These are phyloP conservation scores for Fusarium keratoplasticum DNA, from an alignment of 2,329 filamentous ascomycete genomes.

Conservation along the genomic window DNA sequence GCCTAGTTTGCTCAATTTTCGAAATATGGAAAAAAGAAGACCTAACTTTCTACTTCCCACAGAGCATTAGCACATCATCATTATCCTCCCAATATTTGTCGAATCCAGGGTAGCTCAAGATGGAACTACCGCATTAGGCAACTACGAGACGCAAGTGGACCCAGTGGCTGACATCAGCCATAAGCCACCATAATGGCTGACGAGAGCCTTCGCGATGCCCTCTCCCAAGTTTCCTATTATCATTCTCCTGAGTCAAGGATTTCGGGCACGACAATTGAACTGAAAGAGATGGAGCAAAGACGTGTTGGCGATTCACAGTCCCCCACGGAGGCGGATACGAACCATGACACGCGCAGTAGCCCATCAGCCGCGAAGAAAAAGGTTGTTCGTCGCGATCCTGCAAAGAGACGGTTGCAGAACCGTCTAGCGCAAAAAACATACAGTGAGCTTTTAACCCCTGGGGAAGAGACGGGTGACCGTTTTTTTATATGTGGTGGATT, in stretches of 20 bases:
- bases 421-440: slow-evolving; percentile 63
- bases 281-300: slow-evolving; percentile 25
- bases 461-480: too few relatives aligned
- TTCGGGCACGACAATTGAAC: neutral
- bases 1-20: too few relatives aligned
- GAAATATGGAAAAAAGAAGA: neutral
- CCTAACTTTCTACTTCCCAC: neutral
- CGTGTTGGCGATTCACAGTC: neutral
- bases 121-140: slow-evolving; percentile 3
- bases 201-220: slow-evolving; percentile 12
- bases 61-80: neutral
- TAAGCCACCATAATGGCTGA: slow-evolving; percentile 23
- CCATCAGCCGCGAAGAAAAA: slow-evolving; percentile 19
- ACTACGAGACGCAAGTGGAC: slow-evolving; percentile 5
- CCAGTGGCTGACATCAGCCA: slow-evolving; percentile 44
- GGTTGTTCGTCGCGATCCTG: slow-evolving; percentile 38
- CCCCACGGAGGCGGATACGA: neutral
- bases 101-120: neutral
- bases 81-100: neutral
- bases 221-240: neutral
- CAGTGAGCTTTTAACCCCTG: slow-evolving; percentile 51
- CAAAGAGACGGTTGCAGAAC: slow-evolving; percentile 44
- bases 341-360: neutral
- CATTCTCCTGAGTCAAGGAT: neutral
- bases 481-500: slow-evolving; percentile 5